Base-by-base conservation (phyloP, 495 filamentous ascomycete genomes). In the Neurospora sp. region DNA sequence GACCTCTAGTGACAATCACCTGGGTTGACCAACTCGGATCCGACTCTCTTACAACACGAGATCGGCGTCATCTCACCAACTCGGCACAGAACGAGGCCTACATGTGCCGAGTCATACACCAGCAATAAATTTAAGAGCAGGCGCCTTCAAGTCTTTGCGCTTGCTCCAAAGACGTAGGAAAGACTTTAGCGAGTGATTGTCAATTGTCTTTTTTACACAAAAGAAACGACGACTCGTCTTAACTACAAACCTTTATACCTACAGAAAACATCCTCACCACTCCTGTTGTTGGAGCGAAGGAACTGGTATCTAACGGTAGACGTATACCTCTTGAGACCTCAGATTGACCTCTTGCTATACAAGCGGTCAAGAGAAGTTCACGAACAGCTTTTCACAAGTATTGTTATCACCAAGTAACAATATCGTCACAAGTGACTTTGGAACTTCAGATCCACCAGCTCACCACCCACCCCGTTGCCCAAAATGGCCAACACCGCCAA, bases 101-200 rank as follows among this genome's bases (percentile, higher is more conserved):
- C 59, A 80, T 81, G 80, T 79, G 79, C 76, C 80, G 77, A 75
- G 70, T 70, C 71, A 73, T 31, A 74, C 31, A 65, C 53, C 76
- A 73, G 71, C 78, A 79, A 77, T 81, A 81, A 76, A 70, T 69
- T 74, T 73, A 61, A 71, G 76, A 74, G 82, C 84, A 84, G 77
- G 85, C 86, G 86, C 87, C 86, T 88, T 88, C 75, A 80, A 85
- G 86, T 87, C 86, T 88, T 88, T 88, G 86, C 86, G 86, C 85
- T 87, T 85, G 83, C 82, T 85, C 70, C 73, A 78, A 70, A 79
- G 83, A 79, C 78, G 79, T 78, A 75, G 85, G 85, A 88, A 88
- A 88, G 86, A 86, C 86, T 87, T 84, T 76, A 69, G 65, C 39
- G 31, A 71, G 73, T 48, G 68, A 46, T 75, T 59, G 69, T 59